Evolutionary conservation across 148 eudicot genomes (phyloP), one percentile per base, ranked within the genome.

Genomic region (Persicaria maculosa): DNA sequence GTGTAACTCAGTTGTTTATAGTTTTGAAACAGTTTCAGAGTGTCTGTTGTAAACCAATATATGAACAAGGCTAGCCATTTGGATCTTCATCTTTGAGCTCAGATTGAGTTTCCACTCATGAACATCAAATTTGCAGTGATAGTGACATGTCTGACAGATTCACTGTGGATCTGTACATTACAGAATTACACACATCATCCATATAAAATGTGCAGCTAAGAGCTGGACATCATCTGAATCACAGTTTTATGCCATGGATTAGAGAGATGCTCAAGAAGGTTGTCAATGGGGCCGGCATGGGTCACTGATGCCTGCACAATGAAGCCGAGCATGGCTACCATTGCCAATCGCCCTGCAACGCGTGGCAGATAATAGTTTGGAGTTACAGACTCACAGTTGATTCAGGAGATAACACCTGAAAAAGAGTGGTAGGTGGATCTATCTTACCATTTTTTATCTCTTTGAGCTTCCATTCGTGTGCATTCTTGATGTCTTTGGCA

Each of bases 251-350:
- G 98, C 91, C 90, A 91, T 48, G 97, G 98, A 79, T 94, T 81
- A 1, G 98, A 91, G 20, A 94, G 89, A 76, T 94, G 98, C 74
- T 83, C 78, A 72, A 91, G 68, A 48, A 94, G 93, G 78, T 91
- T 91, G 53, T 91, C 88, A 12, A 94, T 81, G 6, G 97, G 93
- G 25, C 98, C 90, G 55, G 77, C 82, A 65, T 90, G 97, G 64
- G 98, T 94, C 50, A 85, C 91, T 6, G 76, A 80, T 67, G 97
- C 97, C 79, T 93, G 98, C 74, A 93, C 95, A 67, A 89, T 84
- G 67, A 93, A 68, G 31, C 98, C 98, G 5, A 93, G 86, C 88
- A 93, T 89, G 0, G 97, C 98, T 54, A 91, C 86, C 98, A 94
- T 94, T 5, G 97, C 98, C 54, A 94, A 91, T 88, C 1, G 97